Evolutionary conservation across 2,329 filamentous ascomycete species (phyloP), one percentile per base, ranked within the genome.

Genomic region (Aspergillus caelatus): DNA sequence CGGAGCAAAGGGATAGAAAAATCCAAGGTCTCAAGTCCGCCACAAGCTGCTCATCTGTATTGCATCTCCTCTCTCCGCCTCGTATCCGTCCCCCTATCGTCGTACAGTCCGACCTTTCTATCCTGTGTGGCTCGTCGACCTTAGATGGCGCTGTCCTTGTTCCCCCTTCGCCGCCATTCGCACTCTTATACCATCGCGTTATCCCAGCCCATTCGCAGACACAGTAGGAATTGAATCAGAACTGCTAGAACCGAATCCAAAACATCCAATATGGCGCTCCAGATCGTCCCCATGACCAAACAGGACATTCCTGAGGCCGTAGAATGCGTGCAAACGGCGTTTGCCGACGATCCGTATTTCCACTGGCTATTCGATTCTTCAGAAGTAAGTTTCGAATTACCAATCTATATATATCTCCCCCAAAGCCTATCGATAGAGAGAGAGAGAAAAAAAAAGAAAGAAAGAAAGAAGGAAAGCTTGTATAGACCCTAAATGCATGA

Each of bases 311-410:
- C 88, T 30, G 86, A 84, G 9, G 87, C 87, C 26, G 85, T 91
- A 57, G 82, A 85, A 45, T 89, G 87, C 52, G 87, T 91, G 55
- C 89, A 91, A 70, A 80, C 85, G 69, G 88, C 88, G 0, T 91
- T 91, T 72, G 84, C 82, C 7, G 82, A 87, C 12, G 89, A 91
- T 69, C 89, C 89, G 0, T 91, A 90, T 71, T 88, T 88, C 69
- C 78, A 80, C 23, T 91, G 88, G 88, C 83, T 88, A 9, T 91
- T 87, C 64, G 79, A 89, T 70, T 80, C 82, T 50, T 76, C 79
- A 34, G 86, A 86, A 74, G 87, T 86, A 77, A 67, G 79, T 76
- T 8, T 21, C n/a, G 34, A 21, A 26, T 36, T 21, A 21, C 10
- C 39, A 8, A 41, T n/a, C 39, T 41, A 54, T 12, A 23, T 32